A percentile compares a stretch with the other conserved stretches of the same genome.
phyloP scores from a whole-genome alignment of 345 rosid genomes.

The Clausena lansium region DNA sequence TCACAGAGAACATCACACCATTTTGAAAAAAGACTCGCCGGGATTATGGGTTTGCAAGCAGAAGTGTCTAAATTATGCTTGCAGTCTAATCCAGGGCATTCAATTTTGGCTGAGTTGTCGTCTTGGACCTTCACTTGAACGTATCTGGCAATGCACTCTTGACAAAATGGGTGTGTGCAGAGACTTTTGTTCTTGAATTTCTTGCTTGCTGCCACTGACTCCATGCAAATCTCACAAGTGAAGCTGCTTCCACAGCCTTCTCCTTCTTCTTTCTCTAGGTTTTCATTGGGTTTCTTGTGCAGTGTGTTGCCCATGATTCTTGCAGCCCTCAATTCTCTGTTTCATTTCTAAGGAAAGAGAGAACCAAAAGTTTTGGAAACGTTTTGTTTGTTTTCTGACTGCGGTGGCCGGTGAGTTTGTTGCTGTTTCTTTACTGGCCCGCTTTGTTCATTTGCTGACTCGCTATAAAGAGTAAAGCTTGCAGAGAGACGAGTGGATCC shows the following conservation, averaged over 20 bases:
- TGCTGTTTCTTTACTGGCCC: too few relatives aligned
- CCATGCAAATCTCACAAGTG: constrained; percentile 32
- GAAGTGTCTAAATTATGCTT: constrained; percentile 20
- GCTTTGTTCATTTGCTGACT: too few relatives aligned
- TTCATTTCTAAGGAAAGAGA: too few relatives aligned
- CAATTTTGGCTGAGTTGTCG: constrained; percentile 5
- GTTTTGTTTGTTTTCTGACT: too few relatives aligned
- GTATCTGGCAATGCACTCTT: constrained; percentile 30
- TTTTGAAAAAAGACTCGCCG: constrained; percentile 18
- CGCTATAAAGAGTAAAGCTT: too few relatives aligned
- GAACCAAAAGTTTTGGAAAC: too few relatives aligned
- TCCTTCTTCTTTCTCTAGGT: too few relatives aligned
- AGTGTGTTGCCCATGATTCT: neutral
- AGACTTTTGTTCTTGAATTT: constrained; percentile 24
- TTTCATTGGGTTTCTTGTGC: neutral
- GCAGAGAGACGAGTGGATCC: too few relatives aligned
- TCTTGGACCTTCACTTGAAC: constrained; percentile 27
- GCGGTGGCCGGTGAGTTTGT: too few relatives aligned
- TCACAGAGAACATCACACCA: constrained; percentile 36
- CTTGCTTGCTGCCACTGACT: constrained; percentile 13
- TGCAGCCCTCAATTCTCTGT: too few relatives aligned
- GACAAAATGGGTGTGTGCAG: constrained; percentile 29
- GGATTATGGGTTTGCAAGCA: constrained; percentile 24
- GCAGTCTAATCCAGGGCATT: constrained; percentile 32
- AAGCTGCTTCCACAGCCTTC: neutral